Evolutionary conservation across 192 early-diverging fungal species (phyloP), one percentile per base, ranked within the genome.

Genomic region (Chytriomyces hyalinus): DNA sequence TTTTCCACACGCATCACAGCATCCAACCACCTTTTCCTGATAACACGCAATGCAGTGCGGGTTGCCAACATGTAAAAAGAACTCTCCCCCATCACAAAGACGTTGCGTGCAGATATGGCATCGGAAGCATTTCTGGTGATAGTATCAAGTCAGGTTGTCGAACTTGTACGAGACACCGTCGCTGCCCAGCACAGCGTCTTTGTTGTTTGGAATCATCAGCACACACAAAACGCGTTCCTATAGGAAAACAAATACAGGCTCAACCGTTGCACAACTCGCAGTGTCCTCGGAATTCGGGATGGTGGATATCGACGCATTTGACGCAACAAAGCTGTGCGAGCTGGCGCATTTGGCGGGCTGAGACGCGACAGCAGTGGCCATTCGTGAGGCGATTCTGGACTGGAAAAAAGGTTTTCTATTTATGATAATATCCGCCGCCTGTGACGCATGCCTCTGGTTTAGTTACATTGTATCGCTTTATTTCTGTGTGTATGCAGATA

Each of bases 131-230:
- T 48, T 20, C 44, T 59, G 50, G 57, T 77, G 76, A 69, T 69
- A 77, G 43, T 9, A 77, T 0, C 66, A 0, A 47, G 26, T 17
- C 24, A 77, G 76, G 50, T 46, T 49, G n/a, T 77, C 76, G 1
- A 43, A 17, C 48, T 77, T 77, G 66, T 77, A 77, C 6, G 76
- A 77, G 8, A 77, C 66, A 9, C 76, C 76, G 50, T 77, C 76
- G 8, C 47, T 13, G 9, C 76, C 76, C 22, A 69, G 36, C 7
- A 77, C 76, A 11, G 76, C 66, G 24, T 77, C 76, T 76, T 8
- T 11, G 24, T 13, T n/a, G 11, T 69, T 69, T 47, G 46, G 67
- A 15, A 24, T n/a, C 46, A 53, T 8, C 13, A 36, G 51, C 62
- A 7, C 11, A 24, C 47, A 20, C 13, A 46, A 50, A 49, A 13